phyloP scores from a whole-genome alignment of 805 yeast species.

The Candida anglica region DNA sequence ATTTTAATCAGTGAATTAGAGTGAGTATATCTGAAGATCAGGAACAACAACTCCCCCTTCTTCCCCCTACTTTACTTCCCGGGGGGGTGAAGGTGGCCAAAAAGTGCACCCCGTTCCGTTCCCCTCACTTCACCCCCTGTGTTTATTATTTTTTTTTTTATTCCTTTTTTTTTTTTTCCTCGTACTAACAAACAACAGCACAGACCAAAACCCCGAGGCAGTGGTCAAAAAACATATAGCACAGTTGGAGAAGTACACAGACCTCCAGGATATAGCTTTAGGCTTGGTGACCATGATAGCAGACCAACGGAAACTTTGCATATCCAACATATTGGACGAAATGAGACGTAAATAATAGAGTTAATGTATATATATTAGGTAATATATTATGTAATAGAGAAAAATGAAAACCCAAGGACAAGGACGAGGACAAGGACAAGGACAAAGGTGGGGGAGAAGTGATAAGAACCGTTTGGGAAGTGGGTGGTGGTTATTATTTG shows the following conservation, averaged over 20 bases:
- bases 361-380: neutral
- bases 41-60: neutral
- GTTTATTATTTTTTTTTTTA: neutral
- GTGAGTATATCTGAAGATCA: constrained; percentile 6
- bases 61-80: too few relatives aligned
- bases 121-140: neutral
- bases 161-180: neutral
- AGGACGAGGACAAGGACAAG: neutral
- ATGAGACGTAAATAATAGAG: constrained; percentile 33
- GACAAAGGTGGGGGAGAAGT: too few relatives aligned
- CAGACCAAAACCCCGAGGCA: constrained; percentile 36
- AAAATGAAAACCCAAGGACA: neutral
- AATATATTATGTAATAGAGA: neutral
- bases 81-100: too few relatives aligned
- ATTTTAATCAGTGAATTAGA: constrained; percentile 29
- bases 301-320: constrained; percentile 46
- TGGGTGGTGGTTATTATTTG: too few relatives aligned
- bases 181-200: constrained; percentile 8
- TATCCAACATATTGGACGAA: constrained; percentile 49
- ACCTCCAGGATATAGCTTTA: constrained; percentile 58
- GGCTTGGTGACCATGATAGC: constrained; percentile 57
- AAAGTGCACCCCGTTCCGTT: too few relatives aligned
- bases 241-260: constrained; percentile 55
- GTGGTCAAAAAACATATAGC: constrained; percentile 50
- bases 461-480: neutral